Evolutionary conservation across 352 stramenopile genomes (phyloP).

Genomic region (Aphanomyces euteiches): DNA sequence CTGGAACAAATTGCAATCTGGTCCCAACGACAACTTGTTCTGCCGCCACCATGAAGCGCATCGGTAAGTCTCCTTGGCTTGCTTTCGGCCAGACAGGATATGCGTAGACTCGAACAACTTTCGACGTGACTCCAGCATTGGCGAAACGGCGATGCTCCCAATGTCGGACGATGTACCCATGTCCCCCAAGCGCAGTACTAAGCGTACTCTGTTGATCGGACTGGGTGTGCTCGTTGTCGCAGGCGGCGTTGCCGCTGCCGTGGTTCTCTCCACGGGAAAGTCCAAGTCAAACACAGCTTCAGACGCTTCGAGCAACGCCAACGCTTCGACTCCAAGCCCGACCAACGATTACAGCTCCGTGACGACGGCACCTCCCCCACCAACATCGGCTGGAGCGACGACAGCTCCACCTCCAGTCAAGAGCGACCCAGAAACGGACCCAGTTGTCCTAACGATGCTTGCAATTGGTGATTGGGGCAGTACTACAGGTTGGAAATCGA

Average conservation of each 20-base stretch:
- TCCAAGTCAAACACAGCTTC: slow-evolving; percentile 29
- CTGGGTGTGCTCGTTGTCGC: slow-evolving; percentile 68
- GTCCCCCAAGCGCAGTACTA: neutral
- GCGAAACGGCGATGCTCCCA: slow-evolving; percentile 4
- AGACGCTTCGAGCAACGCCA: neutral
- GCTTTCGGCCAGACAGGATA: neutral
- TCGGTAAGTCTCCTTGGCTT: too few species aligned
- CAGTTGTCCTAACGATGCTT: slow-evolving; percentile 60
- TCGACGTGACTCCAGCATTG: slow-evolving; percentile 11
- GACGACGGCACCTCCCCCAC: neutral
- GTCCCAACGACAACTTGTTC: too few species aligned
- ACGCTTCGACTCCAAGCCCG: neutral
- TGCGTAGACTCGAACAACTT: slow-evolving; percentile 3
- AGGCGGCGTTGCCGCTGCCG: slow-evolving; percentile 56
- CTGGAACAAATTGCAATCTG: too few species aligned
- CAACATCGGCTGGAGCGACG: neutral
- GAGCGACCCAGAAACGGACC: slow-evolving; percentile 23
- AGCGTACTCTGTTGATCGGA: slow-evolving; percentile 47
- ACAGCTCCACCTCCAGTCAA: slow-evolving; percentile 2
- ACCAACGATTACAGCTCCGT: neutral
- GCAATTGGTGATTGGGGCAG: slow-evolving; percentile 83
- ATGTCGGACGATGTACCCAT: neutral
- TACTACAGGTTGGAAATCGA: slow-evolving; percentile 49
- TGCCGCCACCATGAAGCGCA: too few species aligned
- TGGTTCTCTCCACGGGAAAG: slow-evolving; percentile 48